A percentile compares a stretch with the other conserved stretches of the same genome.
Conservation (phyloP, 352 stramenopile species). For the Globisporangium rhizosaccharum region DNA sequence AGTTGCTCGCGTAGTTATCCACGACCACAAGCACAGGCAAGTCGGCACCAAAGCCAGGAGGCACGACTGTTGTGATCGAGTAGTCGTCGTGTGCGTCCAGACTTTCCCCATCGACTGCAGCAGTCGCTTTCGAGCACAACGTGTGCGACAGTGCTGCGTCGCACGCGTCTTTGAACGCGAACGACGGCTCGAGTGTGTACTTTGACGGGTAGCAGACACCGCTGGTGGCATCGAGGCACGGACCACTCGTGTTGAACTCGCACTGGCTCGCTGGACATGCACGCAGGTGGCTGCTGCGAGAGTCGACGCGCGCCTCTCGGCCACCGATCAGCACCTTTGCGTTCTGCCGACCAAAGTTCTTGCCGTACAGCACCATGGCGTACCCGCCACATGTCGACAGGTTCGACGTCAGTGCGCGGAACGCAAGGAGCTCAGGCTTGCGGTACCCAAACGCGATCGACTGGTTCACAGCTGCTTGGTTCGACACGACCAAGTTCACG, state of each 20-base stretch:
- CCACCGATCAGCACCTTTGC: slow-evolving; percentile 44
- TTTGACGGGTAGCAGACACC: slow-evolving; percentile 48
- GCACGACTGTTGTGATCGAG: slow-evolving; percentile 36
- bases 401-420: slow-evolving; percentile 39
- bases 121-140: slow-evolving; percentile 21
- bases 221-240: slow-evolving; percentile 37
- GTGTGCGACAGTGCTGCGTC: slow-evolving; percentile 20
- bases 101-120: slow-evolving; percentile 19
- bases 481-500: slow-evolving; percentile 30
- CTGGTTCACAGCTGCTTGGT: slow-evolving; percentile 24
- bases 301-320: slow-evolving; percentile 44
- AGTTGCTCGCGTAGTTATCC: slow-evolving; percentile 43
- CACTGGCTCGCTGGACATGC: slow-evolving; percentile 30
- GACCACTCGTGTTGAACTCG: slow-evolving; percentile 40
- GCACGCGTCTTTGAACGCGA: slow-evolving; percentile 29
- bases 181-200: slow-evolving; percentile 26
- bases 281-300: slow-evolving; percentile 26
- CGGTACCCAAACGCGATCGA: slow-evolving; percentile 40
- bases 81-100: slow-evolving; percentile 42
- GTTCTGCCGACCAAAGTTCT: slow-evolving; percentile 48
- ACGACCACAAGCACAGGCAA: slow-evolving; percentile 40
- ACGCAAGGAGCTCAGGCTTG: slow-evolving; percentile 29
- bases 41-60: slow-evolving; percentile 40
- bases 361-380: slow-evolving; percentile 47
- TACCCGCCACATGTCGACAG: slow-evolving; percentile 61